phyloP scores from a whole-genome alignment of 2,329 filamentous ascomycete genomes.

The Alternaria arbusti region DNA sequence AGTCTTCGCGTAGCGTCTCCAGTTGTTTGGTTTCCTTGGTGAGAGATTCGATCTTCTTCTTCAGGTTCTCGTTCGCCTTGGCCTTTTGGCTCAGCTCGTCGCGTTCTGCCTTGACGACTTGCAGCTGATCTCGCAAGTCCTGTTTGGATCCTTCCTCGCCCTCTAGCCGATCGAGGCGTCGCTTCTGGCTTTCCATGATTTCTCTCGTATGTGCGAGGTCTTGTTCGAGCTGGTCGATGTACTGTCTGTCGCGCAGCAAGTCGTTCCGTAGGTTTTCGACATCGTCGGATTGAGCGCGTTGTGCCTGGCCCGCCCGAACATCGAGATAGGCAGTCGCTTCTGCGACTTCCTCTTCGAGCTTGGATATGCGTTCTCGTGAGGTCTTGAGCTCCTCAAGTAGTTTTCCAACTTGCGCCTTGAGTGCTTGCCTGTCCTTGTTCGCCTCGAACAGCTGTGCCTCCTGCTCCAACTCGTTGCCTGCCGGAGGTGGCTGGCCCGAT shows the following conservation, averaged over 20 bases:
- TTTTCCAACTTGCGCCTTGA: conserved; percentile 50
- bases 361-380: conserved; percentile 50
- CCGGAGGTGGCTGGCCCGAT: conserved; percentile 32
- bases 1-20: conserved; percentile 52
- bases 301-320: conserved; percentile 46
- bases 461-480: conserved; percentile 54
- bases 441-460: conserved; percentile 59
- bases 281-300: conserved; percentile 50
- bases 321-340: conserved; percentile 55
- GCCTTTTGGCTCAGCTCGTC: conserved; percentile 57
- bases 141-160: conserved; percentile 53
- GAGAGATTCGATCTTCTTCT: conserved; percentile 60
- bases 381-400: conserved; percentile 53
- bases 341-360: conserved; percentile 57
- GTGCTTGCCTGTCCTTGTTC: conserved; percentile 53
- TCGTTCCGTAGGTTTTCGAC: conserved; percentile 54
- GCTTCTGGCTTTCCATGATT: conserved; percentile 54
- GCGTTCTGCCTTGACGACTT: conserved; percentile 56
- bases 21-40: conserved; percentile 56
- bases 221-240: conserved; percentile 58
- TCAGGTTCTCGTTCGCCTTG: conserved; percentile 60
- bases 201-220: conserved; percentile 54
- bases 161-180: conserved; percentile 53
- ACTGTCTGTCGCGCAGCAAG: conserved; percentile 54
- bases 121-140: conserved; percentile 59